Evolutionary conservation across 352 stramenopile species (phyloP), one percentile per base, ranked within the genome.

Genomic region (Phytophthora litchii): DNA sequence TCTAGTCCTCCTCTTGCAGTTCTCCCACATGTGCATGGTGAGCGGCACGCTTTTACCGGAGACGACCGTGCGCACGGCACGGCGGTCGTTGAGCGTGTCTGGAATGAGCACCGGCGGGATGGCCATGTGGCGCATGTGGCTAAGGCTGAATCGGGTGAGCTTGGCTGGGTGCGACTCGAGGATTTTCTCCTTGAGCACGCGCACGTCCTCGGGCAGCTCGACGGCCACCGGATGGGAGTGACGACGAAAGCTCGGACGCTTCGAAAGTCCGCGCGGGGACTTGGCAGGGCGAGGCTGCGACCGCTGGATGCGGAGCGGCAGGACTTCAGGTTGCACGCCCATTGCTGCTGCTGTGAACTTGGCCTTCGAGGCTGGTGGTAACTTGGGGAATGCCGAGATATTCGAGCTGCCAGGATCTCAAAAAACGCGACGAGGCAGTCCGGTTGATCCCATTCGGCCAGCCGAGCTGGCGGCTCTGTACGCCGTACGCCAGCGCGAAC

Each of bases 101-200:
- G 77, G 77, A 63, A 87, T 80, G 29, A 70, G 50, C 21, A 87
- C 77, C 10, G 77, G 77, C 34, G 78, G 78, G 19, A 68, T 77
- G 27, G 69, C 72, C 45, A 74, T 35, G 43, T 80, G 66, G 20
- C 62, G 57, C 72, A 87, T 76, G 58, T 83, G 74, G 47, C 59
- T 72, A 19, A 87, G 53, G 52, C 77, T 82, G 58, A 87, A 87
- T 38, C 60, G 62, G 12, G 60, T 73, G 34, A 78, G 60, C 58
- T 87, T 87, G 59, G 31, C 36, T 19, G 66, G 74, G 60, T 85
- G 64, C 31, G 59, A 35, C 50, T 73, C 46, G 19, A 78, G 67
- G 60, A 87, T 87, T 43, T 67, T 64, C 41, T 76, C 42, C 63
- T 87, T 87, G 49, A 87, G 74, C 12, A 54, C 41, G 16, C 58